These are phyloP conservation scores for Drosera spatulata DNA, from an alignment of 179 eudicot species.

Conservation along the genomic window DNA sequence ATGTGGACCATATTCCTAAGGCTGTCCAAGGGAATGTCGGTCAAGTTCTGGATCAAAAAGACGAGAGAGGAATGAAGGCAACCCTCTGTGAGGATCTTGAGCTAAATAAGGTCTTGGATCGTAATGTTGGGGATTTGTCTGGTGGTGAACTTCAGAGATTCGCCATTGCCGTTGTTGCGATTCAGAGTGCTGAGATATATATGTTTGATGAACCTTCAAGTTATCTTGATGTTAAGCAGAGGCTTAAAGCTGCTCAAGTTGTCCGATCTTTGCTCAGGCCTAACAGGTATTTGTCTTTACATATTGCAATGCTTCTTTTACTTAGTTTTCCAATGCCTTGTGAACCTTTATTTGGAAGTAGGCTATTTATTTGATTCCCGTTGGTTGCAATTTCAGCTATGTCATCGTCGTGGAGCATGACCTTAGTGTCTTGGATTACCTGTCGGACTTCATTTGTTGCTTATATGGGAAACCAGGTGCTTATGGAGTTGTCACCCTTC, in stretches of 20 bases:
- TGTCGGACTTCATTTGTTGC: slow-evolving; percentile 96
- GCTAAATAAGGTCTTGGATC: slow-evolving; percentile 82
- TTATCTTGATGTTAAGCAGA: slow-evolving; percentile 92
- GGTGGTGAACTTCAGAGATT: slow-evolving; percentile 99
- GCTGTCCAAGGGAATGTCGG: slow-evolving; percentile 95
- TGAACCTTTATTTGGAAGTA: not conserved
- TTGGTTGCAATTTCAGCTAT: slow-evolving; percentile 51
- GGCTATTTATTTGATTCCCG: slow-evolving; percentile 1
- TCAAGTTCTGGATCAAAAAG: slow-evolving; percentile 78
- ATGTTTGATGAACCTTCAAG: slow-evolving; percentile 99
- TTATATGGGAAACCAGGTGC: slow-evolving; percentile 97
- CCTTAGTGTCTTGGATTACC: slow-evolving; percentile 87
- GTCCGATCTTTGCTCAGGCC: slow-evolving; percentile 84
- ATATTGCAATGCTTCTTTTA: not conserved
- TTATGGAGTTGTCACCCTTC: slow-evolving; percentile 97
- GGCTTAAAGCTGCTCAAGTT: slow-evolving; percentile 97
- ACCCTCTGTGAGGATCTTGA: slow-evolving; percentile 70
- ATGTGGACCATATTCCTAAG: slow-evolving; percentile 96
- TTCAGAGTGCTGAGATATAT: slow-evolving; percentile 81
- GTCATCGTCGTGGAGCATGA: slow-evolving; percentile 99
- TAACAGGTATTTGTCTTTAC: slow-evolving; percentile 39
- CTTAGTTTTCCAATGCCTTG: not conserved
- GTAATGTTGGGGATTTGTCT: slow-evolving; percentile 91
- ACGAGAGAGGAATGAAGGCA: slow-evolving; percentile 75
- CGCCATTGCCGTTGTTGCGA: slow-evolving; percentile 93